Percentiles rank a stretch among this genome's conserved stretches.
These are phyloP conservation scores for Plasmodium vivax DNA, from an alignment of 169 alveolate genomes.

Conservation along the genomic window DNA sequence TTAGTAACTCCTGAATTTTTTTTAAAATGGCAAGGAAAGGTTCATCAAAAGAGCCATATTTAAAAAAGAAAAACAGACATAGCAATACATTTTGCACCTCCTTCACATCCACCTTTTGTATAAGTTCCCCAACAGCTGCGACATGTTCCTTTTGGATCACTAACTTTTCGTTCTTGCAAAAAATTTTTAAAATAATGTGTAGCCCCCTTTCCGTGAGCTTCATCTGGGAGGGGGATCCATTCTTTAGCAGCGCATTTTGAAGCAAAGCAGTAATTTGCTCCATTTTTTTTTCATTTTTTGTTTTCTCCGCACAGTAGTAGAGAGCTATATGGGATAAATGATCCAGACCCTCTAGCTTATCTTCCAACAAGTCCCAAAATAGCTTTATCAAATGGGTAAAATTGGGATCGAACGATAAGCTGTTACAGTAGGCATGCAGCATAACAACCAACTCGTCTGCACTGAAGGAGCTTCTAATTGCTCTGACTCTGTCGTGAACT, in stretches of 20 bases:
- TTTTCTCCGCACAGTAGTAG: slow-evolving; percentile 71
- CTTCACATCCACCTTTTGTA: slow-evolving; percentile 35
- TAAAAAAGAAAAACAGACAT: slow-evolving; percentile 62
- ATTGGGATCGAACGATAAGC: slow-evolving; percentile 43
- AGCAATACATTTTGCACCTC: slow-evolving; percentile 13
- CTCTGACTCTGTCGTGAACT: slow-evolving; percentile 35
- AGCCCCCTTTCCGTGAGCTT: slow-evolving; percentile 54
- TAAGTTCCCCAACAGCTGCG: background rate
- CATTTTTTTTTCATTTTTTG: slow-evolving; percentile 22
- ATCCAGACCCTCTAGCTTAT: slow-evolving; percentile 9
- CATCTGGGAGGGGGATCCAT: background rate
- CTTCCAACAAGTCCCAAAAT: slow-evolving; percentile 50
- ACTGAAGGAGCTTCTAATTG: slow-evolving; percentile 33
- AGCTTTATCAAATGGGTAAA: slow-evolving; percentile 9
- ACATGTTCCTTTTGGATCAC: background rate
- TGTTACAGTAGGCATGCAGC: slow-evolving; percentile 66
- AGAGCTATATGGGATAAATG: slow-evolving; percentile 39
- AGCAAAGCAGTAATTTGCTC: slow-evolving; percentile 16
- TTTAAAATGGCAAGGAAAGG: slow-evolving; percentile 43
- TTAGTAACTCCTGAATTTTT: slow-evolving; percentile 36
- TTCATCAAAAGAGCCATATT: slow-evolving; percentile 23
- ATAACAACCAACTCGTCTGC: slow-evolving; percentile 34
- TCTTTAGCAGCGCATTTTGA: background rate
- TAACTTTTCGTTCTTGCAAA: background rate
- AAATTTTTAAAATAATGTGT: slow-evolving; percentile 30